A percentile compares a stretch with the other conserved stretches of the same genome.
These are phyloP conservation scores for Balamuthia mandrillaris DNA, from an alignment of 208 protist species.

Conservation along the genomic window DNA sequence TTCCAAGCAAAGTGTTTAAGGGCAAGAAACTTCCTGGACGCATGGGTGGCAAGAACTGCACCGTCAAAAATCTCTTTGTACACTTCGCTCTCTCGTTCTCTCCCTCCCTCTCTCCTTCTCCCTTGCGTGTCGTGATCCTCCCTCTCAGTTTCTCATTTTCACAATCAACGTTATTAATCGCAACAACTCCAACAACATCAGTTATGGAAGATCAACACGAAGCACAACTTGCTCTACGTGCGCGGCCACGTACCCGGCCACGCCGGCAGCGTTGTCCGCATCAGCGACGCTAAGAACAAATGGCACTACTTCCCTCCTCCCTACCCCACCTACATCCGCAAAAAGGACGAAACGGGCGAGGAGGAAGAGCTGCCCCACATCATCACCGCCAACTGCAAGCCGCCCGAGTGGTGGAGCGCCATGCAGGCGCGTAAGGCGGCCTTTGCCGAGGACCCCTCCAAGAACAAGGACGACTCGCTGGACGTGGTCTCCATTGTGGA, in stretches of 20 bases:
- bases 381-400: background rate
- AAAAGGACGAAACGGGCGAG: background rate
- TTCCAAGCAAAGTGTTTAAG: conserved; percentile 56
- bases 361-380: background rate
- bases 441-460: conserved; percentile 9
- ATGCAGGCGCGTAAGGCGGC: background rate
- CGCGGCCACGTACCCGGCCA: conserved; percentile 46
- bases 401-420: background rate
- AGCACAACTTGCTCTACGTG: conserved; percentile 50
- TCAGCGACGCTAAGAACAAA: conserved; percentile 1
- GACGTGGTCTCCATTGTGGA: background rate
- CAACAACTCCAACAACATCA: background rate
- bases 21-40: conserved; percentile 72
- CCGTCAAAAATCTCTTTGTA: conserved; percentile 42
- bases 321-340: background rate
- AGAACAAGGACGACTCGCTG: background rate
- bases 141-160: too few relatives aligned
- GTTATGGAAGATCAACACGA: conserved; percentile 43
- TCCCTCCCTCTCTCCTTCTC: background rate
- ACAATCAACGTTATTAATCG: background rate
- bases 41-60: conserved; percentile 57
- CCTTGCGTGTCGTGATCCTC: too few relatives aligned
- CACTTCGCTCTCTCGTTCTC: background rate
- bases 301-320: background rate
- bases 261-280: background rate